Conservation (phyloP, 768 basidiomycete genomes). For the Leucocoprinus birnbaumii region DNA sequence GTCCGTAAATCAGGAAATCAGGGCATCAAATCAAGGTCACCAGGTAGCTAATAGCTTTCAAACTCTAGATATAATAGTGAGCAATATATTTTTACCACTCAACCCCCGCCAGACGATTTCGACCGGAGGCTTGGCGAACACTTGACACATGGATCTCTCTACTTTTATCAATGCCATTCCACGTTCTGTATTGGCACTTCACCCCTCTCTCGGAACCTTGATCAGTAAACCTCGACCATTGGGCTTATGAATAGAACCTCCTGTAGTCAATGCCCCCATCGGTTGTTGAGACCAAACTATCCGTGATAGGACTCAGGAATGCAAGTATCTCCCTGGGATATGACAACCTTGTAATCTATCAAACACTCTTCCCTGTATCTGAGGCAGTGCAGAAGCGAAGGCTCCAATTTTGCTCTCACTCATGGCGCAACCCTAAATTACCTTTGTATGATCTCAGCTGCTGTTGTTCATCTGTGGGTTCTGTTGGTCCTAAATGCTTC, state of each 20-base stretch:
- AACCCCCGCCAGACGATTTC: no score
- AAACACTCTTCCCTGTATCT: slow-evolving; percentile 1
- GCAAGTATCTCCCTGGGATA: slow-evolving; percentile 1
- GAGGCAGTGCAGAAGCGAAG: slow-evolving; percentile 3
- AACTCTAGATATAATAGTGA: no score
- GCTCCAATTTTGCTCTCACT: neutral
- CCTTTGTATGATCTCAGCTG: neutral
- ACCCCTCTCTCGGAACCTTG: neutral
- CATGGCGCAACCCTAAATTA: neutral
- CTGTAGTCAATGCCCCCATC: neutral
- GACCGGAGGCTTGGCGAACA: no score
- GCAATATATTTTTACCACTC: no score
- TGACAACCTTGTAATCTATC: slow-evolving; percentile 2
- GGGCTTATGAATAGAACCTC: slow-evolving; percentile 1
- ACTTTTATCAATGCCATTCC: neutral
- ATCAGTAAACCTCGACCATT: neutral
- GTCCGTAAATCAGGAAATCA: neutral
- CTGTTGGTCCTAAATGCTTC: neutral
- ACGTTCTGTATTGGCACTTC: neutral
- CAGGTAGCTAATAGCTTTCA: no score
- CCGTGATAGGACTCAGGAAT: slow-evolving; percentile 10
- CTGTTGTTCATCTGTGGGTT: neutral
- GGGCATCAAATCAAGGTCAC: no score
- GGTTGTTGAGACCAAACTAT: slow-evolving; percentile 2
- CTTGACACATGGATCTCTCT: neutral